phyloP scores from a whole-genome alignment of 805 yeast genomes.

The Kuraishia borneana region DNA sequence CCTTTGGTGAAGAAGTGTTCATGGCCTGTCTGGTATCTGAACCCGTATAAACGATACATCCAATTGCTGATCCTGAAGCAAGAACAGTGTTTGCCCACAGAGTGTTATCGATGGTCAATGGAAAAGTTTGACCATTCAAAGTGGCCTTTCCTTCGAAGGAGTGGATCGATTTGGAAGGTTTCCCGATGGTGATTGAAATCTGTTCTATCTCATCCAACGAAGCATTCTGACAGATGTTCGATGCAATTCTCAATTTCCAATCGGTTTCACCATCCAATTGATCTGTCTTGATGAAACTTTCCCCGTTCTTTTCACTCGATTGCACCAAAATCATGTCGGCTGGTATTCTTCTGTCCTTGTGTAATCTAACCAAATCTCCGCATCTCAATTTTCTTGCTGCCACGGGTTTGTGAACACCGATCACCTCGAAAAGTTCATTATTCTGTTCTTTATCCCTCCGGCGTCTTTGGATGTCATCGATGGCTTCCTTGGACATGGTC shows the following conservation, averaged over 20 bases:
- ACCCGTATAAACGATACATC: constrained; percentile 86
- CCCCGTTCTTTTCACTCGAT: constrained; percentile 75
- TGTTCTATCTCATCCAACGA: constrained; percentile 39
- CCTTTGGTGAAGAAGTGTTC: constrained; percentile 83
- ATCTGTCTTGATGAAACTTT: constrained; percentile 90
- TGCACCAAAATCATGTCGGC: constrained; percentile 85
- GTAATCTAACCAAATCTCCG: constrained; percentile 74
- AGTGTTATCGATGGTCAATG: constrained; percentile 80
- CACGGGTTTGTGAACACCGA: constrained; percentile 31
- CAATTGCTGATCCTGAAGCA: constrained; percentile 88
- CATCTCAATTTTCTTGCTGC: constrained; percentile 60
- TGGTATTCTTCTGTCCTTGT: constrained; percentile 81
- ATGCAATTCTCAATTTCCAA: constrained; percentile 87
- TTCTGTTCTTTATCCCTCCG: constrained; percentile 86
- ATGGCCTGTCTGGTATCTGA: constrained; percentile 87
- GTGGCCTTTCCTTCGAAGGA: constrained; percentile 66
- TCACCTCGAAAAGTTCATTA: constrained; percentile 67
- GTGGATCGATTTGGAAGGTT: constrained; percentile 81
- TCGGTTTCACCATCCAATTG: constrained; percentile 99
- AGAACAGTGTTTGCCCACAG: constrained; percentile 97
- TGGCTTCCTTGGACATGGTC: constrained; percentile 92
- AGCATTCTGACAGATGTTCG: constrained; percentile 56
- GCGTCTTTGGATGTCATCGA: constrained; percentile 86
- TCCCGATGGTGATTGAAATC: constrained; percentile 54
- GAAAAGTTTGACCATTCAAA: constrained; percentile 44